Evolutionary conservation across 306 rosid genomes (phyloP), one percentile per base, ranked within the genome.

Genomic region (Begonia masoniana): DNA sequence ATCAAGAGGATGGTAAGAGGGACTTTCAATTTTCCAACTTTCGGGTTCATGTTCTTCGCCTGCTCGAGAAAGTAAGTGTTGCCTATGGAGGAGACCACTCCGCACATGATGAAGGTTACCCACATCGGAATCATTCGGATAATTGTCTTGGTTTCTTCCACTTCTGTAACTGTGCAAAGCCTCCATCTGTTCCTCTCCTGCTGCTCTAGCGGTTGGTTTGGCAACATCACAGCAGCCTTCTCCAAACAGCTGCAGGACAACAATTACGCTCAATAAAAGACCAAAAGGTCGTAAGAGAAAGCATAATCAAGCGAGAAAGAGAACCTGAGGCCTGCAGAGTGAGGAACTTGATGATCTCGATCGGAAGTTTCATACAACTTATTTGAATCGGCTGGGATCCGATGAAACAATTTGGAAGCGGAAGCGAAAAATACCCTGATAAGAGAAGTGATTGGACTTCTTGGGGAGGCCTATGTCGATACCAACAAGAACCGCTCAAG

Each of bases 1-100:
- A 49, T 13, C 2, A 52, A 35, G 10, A 64, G 68, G 11, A 70
- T 63, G 0, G 39, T 36, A 39, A 60, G 35, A 12, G 79, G 75
- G 41, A 74, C 15, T 41, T 12, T 55, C 11, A 68, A 31, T 4
- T 51, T 7, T 23, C 74, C 71, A 6, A 64, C 8, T 19, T 59
- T 55, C 10, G 6, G 61, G 9, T 61, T 65, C 72, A 74, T 53
- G 19, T 43, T 13, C 16, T 24, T 48, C 50, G 72, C 79, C 69
- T 74, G 69, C 13, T 61, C 66, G 2, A 68, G 26, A 55, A 74
- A 74, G 53, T 56, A 63, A 16, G 74, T 68, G 17, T 55, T 43
- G 12, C 78, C 74, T 6, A 73, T 47, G 3, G 78, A 74, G 53
- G 39, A 43, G 15, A 65, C 62, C 12, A 64, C 23, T 4, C 71